Evolutionary conservation across 345 rosid genomes (phyloP).

Genomic region (Eucalyptus shirleyi): DNA sequence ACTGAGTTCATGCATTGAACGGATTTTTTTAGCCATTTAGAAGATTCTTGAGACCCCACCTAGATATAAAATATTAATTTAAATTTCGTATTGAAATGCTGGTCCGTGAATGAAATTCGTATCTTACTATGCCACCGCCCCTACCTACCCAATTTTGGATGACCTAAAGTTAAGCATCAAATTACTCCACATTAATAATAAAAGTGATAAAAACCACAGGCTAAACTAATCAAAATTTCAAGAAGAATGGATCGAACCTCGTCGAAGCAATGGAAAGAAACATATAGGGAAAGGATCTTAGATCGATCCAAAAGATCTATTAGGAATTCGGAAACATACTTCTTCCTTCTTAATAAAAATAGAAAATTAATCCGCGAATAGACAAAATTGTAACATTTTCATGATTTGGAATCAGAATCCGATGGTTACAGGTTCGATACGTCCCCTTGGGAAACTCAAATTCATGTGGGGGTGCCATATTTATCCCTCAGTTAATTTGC

Average conservation of each 20-base stretch:
- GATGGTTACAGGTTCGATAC: fast-evolving
- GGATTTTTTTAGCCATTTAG: not conserved
- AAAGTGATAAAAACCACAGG: not conserved
- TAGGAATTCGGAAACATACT: not conserved
- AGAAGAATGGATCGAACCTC: not conserved
- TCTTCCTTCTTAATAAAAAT: too few species aligned
- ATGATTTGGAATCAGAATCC: not conserved
- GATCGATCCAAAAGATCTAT: not conserved
- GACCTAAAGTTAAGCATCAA: not conserved
- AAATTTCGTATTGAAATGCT: not conserved
- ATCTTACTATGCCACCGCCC: not conserved
- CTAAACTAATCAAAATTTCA: not conserved
- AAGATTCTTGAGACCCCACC: not conserved
- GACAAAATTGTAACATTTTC: not conserved
- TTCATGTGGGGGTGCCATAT: not conserved
- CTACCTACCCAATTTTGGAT: not conserved
- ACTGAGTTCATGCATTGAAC: not conserved
- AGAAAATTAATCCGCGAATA: too few species aligned
- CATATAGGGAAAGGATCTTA: not conserved
- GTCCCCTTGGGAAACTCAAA: not conserved
- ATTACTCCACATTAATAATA: not conserved
- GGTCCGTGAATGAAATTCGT: not conserved
- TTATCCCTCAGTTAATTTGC: not conserved
- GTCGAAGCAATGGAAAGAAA: not conserved
- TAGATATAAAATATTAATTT: not conserved